Evolutionary conservation across 805 yeast species (phyloP), one percentile per base, ranked within the genome.

Genomic region (Candida insectalens): DNA sequence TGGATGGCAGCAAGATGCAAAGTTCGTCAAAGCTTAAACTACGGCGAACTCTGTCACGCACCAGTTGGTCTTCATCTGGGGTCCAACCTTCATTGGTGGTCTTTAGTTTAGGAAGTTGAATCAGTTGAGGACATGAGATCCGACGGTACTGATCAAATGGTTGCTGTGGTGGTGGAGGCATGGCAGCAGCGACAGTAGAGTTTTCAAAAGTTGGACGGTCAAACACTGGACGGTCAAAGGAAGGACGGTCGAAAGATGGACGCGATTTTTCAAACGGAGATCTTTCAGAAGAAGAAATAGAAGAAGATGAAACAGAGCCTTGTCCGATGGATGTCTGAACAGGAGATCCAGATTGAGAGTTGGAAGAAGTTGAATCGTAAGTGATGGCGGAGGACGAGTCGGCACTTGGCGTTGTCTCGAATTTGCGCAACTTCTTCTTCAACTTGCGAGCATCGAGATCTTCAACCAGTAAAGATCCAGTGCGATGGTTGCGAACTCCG

Each of bases 1-100:
- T 70, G 37, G 68, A 69, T 12, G 92, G 89, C 28, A 85, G 60
- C 34, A 85, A 56, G 22, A 84, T 77, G 12, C 80, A 68, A 25
- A 85, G 60, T 55, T 85, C 95, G 13, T 78, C 80, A 46, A 80
- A 66, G 22, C 80, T 69, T 27, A 85, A 57, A 36, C 78, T 79
- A 42, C 75, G 60, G 32, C 69, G 59, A 7, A 72, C 56, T 33
- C 81, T 62, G 38, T 71, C 67, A 28, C 73, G 46, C 25, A 84
- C 53, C 23, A 74, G 51, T 40, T 77, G 81, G 55, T 84, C 94
- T 54, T 84, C 94, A 34, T 82, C 92, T 46, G 60, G 57, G 2
- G 70, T 56, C 76, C 76, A 71, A 1, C 70, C 66, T 25, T 63
- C 16, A 3, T 4, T 6, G 22, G 22, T 10, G 23, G 23, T 12